These are phyloP conservation scores for Scleroderma bovista DNA, from an alignment of 768 basidiomycete species.

Conservation along the genomic window DNA sequence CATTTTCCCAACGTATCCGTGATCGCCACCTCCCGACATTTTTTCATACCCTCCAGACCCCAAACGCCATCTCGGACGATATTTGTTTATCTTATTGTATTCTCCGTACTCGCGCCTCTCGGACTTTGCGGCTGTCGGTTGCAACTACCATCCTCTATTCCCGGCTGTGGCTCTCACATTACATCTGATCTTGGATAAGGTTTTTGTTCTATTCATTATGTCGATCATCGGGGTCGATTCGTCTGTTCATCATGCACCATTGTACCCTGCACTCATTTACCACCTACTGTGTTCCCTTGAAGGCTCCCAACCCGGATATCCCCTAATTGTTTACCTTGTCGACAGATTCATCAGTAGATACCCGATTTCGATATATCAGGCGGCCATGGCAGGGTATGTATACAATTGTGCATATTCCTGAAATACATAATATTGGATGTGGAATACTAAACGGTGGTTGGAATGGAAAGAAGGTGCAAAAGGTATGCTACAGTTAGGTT, in stretches of 20 bases:
- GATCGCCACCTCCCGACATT: conserved; percentile 8
- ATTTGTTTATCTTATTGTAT: conserved; percentile 25
- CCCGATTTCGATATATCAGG: conserved; percentile 4
- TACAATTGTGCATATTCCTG: conserved; percentile 9
- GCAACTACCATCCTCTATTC: background rate
- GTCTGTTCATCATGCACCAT: background rate
- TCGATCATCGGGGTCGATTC: background rate
- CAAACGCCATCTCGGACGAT: background rate
- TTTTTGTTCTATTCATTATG: background rate
- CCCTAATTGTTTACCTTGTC: background rate
- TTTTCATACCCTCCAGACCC: conserved; percentile 2
- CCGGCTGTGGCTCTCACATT: background rate
- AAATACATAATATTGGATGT: conserved; percentile 13
- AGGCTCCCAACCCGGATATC: background rate
- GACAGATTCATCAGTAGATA: conserved; percentile 14
- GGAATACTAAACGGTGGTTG: background rate
- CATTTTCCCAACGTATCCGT: conserved; percentile 34
- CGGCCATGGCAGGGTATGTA: conserved; percentile 6
- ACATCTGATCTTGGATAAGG: background rate
- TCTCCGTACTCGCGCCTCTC: conserved; percentile 10
- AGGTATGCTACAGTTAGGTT: background rate
- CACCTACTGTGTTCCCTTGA: background rate
- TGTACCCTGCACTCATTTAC: background rate
- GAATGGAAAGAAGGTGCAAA: no score
- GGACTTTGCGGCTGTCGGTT: background rate